Base-by-base conservation (phyloP, 768 basidiomycete species). In the Calocybe cyanea region DNA sequence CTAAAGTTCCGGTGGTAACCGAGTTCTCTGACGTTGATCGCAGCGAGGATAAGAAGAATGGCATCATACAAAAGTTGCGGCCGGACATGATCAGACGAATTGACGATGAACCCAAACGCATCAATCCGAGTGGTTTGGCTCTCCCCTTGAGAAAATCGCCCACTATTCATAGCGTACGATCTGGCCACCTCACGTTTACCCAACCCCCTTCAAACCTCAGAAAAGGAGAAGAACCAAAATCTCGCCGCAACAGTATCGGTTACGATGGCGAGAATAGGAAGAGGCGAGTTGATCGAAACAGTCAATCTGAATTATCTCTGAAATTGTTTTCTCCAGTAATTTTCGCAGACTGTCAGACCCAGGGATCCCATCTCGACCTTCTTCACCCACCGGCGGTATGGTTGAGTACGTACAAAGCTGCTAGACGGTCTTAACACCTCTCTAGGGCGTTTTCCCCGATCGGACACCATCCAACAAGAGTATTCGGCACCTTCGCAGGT, bases 11-110 rank as follows among this genome's bases (percentile, higher is more conserved):
- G 15, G 56, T 58, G 2, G 62, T 63, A 4, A 31, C 46, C 2
- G 65, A 66, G 43, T 53, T 39, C 9, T 49, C 57, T n/a, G 45
- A 52, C 2, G 49, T 24, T 38, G 24, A 37, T 3, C 41, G 46
- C 8, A 37, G 54, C 7, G 40, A 41, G 4, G 52, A 56, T 28
- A 48, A 51, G 41, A 54, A 61, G 28, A 51, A 55, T 10, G 55
- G 62, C 13, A 52, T 60, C 17, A 60, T 63, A 28, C 66, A 63
- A 18, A 74, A 65, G 38, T 46, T 92, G 5, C 66, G 76, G 38
- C 69, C 85, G 19, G 81, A 88, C 44, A 90, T 91, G 87, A 90
- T 92, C 45, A 76, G 80, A 23, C 72, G 88, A 40, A 74, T 85
- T 70, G 78, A 87, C 46, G 76, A 74, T 38, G 75, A 79, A 1